A percentile compares a stretch with the other conserved stretches of the same genome.
Evolutionary conservation across 306 rosid species (phyloP).

Genomic region (Quercus cerris): DNA sequence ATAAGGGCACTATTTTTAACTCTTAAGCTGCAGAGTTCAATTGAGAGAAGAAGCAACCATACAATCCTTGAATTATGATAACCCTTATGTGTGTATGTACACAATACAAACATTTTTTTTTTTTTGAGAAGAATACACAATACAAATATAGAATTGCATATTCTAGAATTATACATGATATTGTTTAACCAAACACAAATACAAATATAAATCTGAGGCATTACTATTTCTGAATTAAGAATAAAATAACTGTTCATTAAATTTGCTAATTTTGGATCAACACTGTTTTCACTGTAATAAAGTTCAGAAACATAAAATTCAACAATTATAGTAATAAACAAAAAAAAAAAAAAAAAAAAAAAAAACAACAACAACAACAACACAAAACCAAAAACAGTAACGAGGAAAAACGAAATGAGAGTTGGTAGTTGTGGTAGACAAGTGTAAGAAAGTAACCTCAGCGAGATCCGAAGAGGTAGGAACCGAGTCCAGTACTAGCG

Average conservation of each 20-base stretch:
- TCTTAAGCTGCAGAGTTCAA: no score
- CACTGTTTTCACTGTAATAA: not conserved
- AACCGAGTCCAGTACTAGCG: constrained; percentile 14
- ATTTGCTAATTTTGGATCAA: not conserved
- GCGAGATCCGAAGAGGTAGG: constrained; percentile 37
- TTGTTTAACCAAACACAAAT: no score
- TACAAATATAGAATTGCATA: not conserved
- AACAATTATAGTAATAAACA: not conserved
- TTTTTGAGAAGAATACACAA: no score
- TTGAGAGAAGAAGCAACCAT: not conserved
- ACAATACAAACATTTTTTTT: no score
- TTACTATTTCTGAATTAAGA: no score
- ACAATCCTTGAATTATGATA: not conserved
- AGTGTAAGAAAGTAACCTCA: constrained; percentile 29
- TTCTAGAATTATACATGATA: no score
- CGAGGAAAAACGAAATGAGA: not conserved
- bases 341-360: not conserved
- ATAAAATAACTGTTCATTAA: no score
- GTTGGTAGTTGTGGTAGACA: not conserved
- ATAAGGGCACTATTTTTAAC: not conserved
- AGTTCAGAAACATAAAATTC: not conserved
- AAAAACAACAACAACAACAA: no score
- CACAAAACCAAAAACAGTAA: not conserved
- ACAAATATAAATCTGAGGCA: no score
- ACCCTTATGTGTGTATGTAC: not conserved